These are phyloP conservation scores for Zopfochytrium polystomum DNA, from an alignment of 371 early-diverging fungal species.

Conservation along the genomic window DNA sequence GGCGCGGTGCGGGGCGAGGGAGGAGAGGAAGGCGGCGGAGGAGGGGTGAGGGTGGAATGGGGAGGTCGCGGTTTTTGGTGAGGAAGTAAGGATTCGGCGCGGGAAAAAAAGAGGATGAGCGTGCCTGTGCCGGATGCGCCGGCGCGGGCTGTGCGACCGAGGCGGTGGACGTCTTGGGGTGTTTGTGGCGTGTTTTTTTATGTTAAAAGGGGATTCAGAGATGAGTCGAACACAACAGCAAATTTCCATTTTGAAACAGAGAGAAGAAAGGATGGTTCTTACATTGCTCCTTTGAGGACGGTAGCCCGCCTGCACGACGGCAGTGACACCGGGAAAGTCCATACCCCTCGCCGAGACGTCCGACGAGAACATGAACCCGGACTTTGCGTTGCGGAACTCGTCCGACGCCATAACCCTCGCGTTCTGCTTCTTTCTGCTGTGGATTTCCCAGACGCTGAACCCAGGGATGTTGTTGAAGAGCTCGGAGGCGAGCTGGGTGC, in stretches of 20 bases:
- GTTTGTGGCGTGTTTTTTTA: too few species aligned
- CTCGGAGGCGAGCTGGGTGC: conserved; percentile 71
- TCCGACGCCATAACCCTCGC: conserved; percentile 70
- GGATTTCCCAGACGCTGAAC: conserved; percentile 66
- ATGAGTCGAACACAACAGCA: neutral
- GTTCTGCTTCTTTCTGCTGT: conserved; percentile 73
- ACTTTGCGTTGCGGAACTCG: conserved; percentile 63
- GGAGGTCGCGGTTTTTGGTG: conserved; percentile 11
- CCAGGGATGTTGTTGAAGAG: conserved; percentile 43
- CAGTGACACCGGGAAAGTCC: conserved; percentile 94
- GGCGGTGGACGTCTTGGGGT: conserved; percentile 87
- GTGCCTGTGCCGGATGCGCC: conserved; percentile 87
- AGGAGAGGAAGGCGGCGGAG: neutral
- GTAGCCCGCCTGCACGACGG: conserved; percentile 95
- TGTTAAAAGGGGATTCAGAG: too few species aligned
- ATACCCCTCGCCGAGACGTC: conserved; percentile 99
- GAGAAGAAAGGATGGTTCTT: conserved; percentile 18
- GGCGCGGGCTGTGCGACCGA: conserved; percentile 99
- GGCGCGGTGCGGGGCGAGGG: too few species aligned
- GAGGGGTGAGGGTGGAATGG: conserved; percentile 18
- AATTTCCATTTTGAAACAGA: neutral
- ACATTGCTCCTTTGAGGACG: conserved; percentile 87
- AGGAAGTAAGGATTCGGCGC: conserved; percentile 79
- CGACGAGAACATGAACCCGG: conserved; percentile 86
- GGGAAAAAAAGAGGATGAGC: conserved; percentile 74